phyloP scores from a whole-genome alignment of 345 rosid genomes.

The Pugionium cornutum region DNA sequence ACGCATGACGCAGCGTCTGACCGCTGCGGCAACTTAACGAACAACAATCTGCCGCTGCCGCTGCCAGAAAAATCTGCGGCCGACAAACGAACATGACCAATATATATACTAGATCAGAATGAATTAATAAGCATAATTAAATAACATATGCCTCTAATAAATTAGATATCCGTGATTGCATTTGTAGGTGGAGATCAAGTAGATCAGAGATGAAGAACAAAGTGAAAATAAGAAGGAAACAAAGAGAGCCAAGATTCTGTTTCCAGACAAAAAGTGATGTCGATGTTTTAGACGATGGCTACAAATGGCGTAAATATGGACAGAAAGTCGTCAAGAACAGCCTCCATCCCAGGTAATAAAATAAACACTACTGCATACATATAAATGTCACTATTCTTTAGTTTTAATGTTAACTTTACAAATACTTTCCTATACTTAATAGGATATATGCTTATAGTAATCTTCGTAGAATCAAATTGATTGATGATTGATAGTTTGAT shows the following conservation, averaged over 20 bases:
- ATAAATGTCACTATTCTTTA: background rate
- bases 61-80: too few species aligned
- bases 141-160: too few species aligned
- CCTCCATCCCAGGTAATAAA: constrained; percentile 84
- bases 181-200: constrained; percentile 73
- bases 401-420: too few species aligned
- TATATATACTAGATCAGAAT: constrained; percentile 2
- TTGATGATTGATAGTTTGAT: too few species aligned
- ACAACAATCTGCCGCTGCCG: too few species aligned
- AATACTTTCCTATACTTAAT: too few species aligned
- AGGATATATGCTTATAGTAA: too few species aligned
- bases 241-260: constrained; percentile 97
- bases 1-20: too few species aligned
- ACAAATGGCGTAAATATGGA: constrained; percentile 98
- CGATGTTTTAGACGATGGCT: constrained; percentile 95
- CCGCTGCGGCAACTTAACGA: too few species aligned
- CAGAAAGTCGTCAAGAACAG: constrained; percentile 98
- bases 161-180: constrained; percentile 2
- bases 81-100: too few species aligned
- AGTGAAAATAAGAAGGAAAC: constrained; percentile 80
- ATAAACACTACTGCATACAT: background rate
- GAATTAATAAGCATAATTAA: background rate
- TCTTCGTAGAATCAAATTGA: too few species aligned
- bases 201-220: constrained; percentile 60
- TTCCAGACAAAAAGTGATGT: constrained; percentile 96